Base-by-base conservation (phyloP, 78 protist species). In the Tieghemostelium lacteum region DNA sequence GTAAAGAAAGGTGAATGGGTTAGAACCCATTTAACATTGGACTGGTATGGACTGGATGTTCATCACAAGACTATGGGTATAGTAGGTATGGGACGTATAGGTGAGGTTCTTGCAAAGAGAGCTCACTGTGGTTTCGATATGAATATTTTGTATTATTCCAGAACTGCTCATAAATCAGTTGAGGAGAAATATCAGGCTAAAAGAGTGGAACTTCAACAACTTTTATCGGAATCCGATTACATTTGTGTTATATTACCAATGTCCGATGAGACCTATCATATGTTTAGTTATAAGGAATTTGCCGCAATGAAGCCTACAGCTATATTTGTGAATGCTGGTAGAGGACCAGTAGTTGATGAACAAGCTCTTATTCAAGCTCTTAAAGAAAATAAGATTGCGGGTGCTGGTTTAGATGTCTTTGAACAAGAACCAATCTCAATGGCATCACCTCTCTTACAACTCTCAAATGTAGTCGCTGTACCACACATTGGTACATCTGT, bases 11-110 rank as follows among this genome's bases (percentile, higher is more conserved):
- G 87, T 33, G 31, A 50, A 29, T 88, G 72, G 86, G n/a, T n/a
- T n/a, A 66, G 17, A 14, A 52, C 31, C 0, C 75, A 6, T 19
- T 31, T 67, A 10, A 60, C 29, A 19, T 5, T 0, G 17, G 7
- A 2, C 10, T 57, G 73, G 74, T 66, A 50, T 52, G 86, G 93
- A 12, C 2, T 36, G 14, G 93, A 88, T 10, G 76, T 76, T 29
- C 94, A 88, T 50, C 86, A 92, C n/a, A 92, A 92, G 36, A 87
- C 71, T 26, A 54, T 92, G 7, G 93, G 88, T 40, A 70, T 92
- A 3, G 22, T 92, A 3, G 95, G 95, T n/a, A 52, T 76, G 73
- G 95, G 95, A n/a, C 20, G 87, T 52, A 92, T 92, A 39, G 95
- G 95, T 28, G 50, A 39, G 40, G 88, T 75, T 3, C 28, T 92